Percentiles rank a stretch among this genome's conserved stretches.
These are phyloP conservation scores for Colletotrichum spaethianum DNA, from an alignment of 2,329 filamentous ascomycete genomes.

Conservation along the genomic window DNA sequence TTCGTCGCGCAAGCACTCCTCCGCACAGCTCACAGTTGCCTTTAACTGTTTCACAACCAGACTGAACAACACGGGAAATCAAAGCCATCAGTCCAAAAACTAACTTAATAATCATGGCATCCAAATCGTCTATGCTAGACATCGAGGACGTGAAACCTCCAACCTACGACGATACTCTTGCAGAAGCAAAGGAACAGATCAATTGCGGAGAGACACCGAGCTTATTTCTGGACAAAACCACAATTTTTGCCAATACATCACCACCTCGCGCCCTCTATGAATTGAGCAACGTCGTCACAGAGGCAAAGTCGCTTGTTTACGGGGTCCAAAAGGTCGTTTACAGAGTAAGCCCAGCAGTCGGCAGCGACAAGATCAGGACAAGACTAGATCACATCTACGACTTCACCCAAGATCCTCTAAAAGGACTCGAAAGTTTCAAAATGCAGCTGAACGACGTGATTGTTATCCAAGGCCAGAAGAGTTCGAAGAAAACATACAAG, in stretches of 20 bases:
- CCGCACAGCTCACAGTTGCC: not conserved
- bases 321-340: conserved; percentile 48
- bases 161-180: conserved; percentile 28
- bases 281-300: conserved; percentile 45
- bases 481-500: conserved; percentile 43
- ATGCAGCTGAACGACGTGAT: conserved; percentile 21
- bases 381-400: conserved; percentile 50
- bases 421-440: not conserved
- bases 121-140: conserved; percentile 9
- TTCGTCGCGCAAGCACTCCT: too few species aligned
- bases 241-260: conserved; percentile 30
- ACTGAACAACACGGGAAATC: not conserved
- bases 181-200: conserved; percentile 4
- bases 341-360: conserved; percentile 35
- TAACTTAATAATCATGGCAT: not conserved
- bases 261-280: conserved; percentile 44
- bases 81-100: too few species aligned
- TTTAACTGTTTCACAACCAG: rapidly evolving
- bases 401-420: conserved; percentile 41
- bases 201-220: conserved; percentile 31
- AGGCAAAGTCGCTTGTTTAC: conserved; percentile 42
- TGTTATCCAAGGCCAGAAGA: conserved; percentile 43
- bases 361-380: conserved; percentile 41
- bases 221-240: conserved; percentile 24
- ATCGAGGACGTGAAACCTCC: conserved; percentile 22